These are phyloP conservation scores for Sarocladium oryzae DNA, from an alignment of 2,329 filamentous ascomycete species.

Conservation along the genomic window DNA sequence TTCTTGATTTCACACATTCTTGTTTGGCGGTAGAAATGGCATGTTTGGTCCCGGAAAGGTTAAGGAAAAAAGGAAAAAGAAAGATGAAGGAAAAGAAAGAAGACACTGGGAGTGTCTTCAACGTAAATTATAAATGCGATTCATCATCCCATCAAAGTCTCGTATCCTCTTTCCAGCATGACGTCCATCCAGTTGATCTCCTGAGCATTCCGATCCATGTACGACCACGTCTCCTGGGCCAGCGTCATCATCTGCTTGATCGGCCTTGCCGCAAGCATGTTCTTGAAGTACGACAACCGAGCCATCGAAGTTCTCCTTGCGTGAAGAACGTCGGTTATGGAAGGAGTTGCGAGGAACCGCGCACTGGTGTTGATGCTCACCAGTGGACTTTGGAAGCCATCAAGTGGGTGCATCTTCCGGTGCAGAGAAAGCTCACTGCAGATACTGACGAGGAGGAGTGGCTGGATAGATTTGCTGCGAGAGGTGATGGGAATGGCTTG, in stretches of 20 bases:
- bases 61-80: too few species aligned
- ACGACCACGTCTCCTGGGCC: constrained; percentile 35
- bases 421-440: constrained; percentile 21
- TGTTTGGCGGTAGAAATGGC: too few species aligned
- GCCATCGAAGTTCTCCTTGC: constrained; percentile 9
- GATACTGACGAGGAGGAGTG: constrained; percentile 30
- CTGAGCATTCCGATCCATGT: constrained; percentile 15
- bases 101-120: neutral
- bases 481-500: constrained; percentile 36
- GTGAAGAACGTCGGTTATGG: constrained; percentile 8
- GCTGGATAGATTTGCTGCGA: constrained; percentile 37
- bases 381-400: constrained; percentile 22
- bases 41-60: too few species aligned
- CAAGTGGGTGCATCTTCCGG: neutral
- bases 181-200: constrained; percentile 40
- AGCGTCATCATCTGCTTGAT: constrained; percentile 32
- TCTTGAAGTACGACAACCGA: constrained; percentile 28
- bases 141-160: constrained; percentile 21
- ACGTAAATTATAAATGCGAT: neutral
- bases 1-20: too few species aligned
- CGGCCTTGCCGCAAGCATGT: constrained; percentile 32
- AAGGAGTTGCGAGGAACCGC: constrained; percentile 15
- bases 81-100: too few species aligned
- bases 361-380: constrained; percentile 28
- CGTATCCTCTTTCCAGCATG: constrained; percentile 22